Percentiles rank a stretch among this genome's conserved stretches.
phyloP scores from a whole-genome alignment of 2,329 filamentous ascomycete species.

The Cladosporium sp. region DNA sequence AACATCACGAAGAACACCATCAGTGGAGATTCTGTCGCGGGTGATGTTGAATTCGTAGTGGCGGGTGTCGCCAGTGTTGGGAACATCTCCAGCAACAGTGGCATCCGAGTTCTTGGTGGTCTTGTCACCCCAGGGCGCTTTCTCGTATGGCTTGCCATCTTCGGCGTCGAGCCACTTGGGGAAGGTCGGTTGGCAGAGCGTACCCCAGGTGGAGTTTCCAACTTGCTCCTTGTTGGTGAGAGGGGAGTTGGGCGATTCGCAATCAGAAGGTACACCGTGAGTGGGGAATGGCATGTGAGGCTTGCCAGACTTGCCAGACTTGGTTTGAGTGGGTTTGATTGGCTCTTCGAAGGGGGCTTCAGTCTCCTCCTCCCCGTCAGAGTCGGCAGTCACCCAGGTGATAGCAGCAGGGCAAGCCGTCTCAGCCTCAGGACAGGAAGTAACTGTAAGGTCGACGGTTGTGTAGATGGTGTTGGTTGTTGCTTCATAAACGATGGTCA shows the following conservation, averaged over 20 bases:
- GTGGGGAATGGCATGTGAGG: slow-evolving; percentile 3
- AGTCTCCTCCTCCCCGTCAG: background rate
- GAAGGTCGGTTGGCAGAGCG: slow-evolving; percentile 20
- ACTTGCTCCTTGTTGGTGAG: slow-evolving; percentile 24
- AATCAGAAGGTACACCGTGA: slow-evolving; percentile 5
- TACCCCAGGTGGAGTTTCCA: slow-evolving; percentile 21
- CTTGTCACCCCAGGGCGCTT: slow-evolving; percentile 25
- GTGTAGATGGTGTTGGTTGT: slow-evolving; percentile 12
- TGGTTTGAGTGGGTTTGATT: slow-evolving; percentile 1
- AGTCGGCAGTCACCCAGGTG: slow-evolving; percentile 2
- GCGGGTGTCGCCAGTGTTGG: slow-evolving; percentile 26
- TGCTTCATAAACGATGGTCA: slow-evolving; percentile 14
- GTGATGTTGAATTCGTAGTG: slow-evolving; percentile 26
- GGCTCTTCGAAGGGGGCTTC: slow-evolving; percentile 7
- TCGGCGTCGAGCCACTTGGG: slow-evolving; percentile 21
- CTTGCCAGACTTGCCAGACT: background rate
- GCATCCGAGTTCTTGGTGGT: slow-evolving; percentile 25
- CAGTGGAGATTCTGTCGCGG: slow-evolving; percentile 20
- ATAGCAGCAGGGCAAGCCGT: slow-evolving; percentile 10
- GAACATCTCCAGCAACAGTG: slow-evolving; percentile 22
- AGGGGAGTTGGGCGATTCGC: slow-evolving; percentile 14
- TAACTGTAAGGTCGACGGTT: slow-evolving; percentile 14
- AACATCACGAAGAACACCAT: slow-evolving; percentile 22
- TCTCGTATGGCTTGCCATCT: slow-evolving; percentile 14
- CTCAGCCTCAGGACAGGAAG: slow-evolving; percentile 10